A percentile compares a stretch with the other conserved stretches of the same genome.
phyloP scores from a whole-genome alignment of 371 early-diverging fungal species.

The Mortierella sp. region DNA sequence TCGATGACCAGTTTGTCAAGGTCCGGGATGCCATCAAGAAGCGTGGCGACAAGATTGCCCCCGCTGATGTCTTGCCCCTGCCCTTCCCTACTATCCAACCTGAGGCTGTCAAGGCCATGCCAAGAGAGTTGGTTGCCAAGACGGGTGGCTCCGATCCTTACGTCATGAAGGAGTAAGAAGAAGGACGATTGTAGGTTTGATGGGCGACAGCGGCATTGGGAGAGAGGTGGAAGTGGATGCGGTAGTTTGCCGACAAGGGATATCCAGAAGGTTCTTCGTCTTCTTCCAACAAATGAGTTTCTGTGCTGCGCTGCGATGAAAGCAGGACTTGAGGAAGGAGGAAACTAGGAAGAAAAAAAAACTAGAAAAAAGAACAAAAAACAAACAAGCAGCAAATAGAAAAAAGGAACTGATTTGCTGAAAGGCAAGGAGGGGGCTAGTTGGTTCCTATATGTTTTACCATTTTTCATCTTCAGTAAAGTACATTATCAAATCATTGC shows the following conservation, averaged over 20 bases:
- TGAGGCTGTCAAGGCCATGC: constrained; percentile 61
- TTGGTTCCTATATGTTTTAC: not conserved
- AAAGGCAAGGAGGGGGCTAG: not conserved
- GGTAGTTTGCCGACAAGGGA: not conserved
- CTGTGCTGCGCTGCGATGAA: not conserved
- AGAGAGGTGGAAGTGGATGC: not conserved
- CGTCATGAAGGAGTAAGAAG: constrained; percentile 52
- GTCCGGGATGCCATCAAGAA: constrained; percentile 91
- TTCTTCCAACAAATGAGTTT: not conserved
- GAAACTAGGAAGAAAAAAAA: not conserved
- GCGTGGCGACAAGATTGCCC: constrained; percentile 76
- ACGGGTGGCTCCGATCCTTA: constrained; percentile 53
- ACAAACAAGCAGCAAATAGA: not conserved
- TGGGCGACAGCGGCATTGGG: no score
- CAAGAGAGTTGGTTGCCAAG: constrained; percentile 70
- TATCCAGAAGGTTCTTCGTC: not conserved
- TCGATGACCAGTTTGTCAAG: constrained; percentile 86
- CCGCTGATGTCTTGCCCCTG: constrained; percentile 73
- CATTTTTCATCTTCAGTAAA: not conserved
- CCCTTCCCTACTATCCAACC: constrained; percentile 83
- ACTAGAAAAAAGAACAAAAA: not conserved
- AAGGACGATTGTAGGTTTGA: not conserved
- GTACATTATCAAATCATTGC: not conserved
- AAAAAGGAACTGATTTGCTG: not conserved
- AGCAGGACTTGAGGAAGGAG: not conserved